Conservation (phyloP, 2,329 filamentous ascomycete genomes). For the Apiospora pterosperma region DNA sequence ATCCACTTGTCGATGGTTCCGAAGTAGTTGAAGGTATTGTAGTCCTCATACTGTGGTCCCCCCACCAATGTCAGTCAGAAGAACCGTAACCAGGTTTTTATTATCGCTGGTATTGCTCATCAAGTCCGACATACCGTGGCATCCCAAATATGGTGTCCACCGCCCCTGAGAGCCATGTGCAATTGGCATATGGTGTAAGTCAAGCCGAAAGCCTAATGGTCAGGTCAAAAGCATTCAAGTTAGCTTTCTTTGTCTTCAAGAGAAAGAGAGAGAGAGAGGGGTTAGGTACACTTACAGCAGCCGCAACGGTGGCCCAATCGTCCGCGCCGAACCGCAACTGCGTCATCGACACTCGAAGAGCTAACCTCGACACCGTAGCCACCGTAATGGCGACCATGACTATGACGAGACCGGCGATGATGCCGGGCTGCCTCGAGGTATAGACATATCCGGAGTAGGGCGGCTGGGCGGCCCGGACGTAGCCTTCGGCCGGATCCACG, state of each 20-base stretch:
- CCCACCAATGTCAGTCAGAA: not conserved
- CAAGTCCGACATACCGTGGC: constrained; percentile 14
- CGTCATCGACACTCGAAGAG: constrained; percentile 19
- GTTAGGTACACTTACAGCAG: constrained; percentile 20
- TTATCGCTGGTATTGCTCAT: not conserved
- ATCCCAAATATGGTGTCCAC: constrained; percentile 28
- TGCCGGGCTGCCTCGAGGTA: constrained; percentile 20
- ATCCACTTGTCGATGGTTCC: constrained; percentile 18
- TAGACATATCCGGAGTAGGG: constrained; percentile 16
- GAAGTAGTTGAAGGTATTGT: constrained; percentile 22
- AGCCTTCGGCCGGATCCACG: constrained; percentile 16
- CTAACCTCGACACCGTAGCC: constrained; percentile 24
- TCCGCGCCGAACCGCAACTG: constrained; percentile 28
- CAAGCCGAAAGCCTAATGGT: constrained; percentile 15
- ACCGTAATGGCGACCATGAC: constrained; percentile 24
- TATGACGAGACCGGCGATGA: constrained; percentile 25
- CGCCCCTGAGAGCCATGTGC: constrained; percentile 15
- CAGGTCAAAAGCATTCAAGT: not conserved
- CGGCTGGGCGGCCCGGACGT: constrained; percentile 15
- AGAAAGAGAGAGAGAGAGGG: not conserved
- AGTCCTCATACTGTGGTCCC: constrained; percentile 22
- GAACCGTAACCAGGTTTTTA: not conserved
- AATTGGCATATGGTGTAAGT: constrained; percentile 25
- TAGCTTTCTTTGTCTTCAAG: not conserved
- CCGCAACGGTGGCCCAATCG: constrained; percentile 29